Base-by-base conservation (phyloP, 352 stramenopile genomes). In the Pythium aquatile region DNA sequence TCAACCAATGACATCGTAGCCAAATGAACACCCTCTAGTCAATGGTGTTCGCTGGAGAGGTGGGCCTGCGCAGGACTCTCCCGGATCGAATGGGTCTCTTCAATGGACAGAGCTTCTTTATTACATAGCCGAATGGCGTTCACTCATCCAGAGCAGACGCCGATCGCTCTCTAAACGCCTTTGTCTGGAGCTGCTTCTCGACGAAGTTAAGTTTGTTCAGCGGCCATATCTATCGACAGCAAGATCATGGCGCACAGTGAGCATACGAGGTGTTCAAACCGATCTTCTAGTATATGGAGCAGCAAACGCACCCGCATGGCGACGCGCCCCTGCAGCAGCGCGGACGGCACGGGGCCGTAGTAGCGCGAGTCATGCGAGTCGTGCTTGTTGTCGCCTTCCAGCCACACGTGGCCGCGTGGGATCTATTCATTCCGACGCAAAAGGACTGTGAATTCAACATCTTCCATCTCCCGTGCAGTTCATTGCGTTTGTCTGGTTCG, bases 381-480 rank as follows among this genome's bases (percentile, higher is more conserved):
- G 61, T 93, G 72, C 37, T 96, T 91, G 84, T 99, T 99, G 79
- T 99, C 97, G 47, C 97, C 97, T 79, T 99, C 94, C 14, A 99
- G 71, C 97, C 97, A 99, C 52, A 98, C 78, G 69, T 98, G 91
- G 33, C 96, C 94, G 57, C 91, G 85, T 3, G 96, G 96, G 26
- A 93, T 83, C 79, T 85, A 28, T 4, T 11, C 29, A 70, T 46
- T 39, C 33, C 10, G 37, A 17, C 11, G 14, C 10, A 42, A 42
- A 13, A 13, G 5, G 37, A 17, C 10, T 13, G 6, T 42, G 1
- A 42, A 13, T 6, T 42, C 32, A n/a, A 4, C 1, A 42, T 42
- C 16, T 13, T 42, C 32, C 37, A 42, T 11, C 37, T 5, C 5
- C 8, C 6, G 1, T 17, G 5, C 10, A n/a, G 5, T 17, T 16